These are phyloP conservation scores for Colletotrichum sp. DNA, from an alignment of 2,329 filamentous ascomycete genomes.

Conservation along the genomic window DNA sequence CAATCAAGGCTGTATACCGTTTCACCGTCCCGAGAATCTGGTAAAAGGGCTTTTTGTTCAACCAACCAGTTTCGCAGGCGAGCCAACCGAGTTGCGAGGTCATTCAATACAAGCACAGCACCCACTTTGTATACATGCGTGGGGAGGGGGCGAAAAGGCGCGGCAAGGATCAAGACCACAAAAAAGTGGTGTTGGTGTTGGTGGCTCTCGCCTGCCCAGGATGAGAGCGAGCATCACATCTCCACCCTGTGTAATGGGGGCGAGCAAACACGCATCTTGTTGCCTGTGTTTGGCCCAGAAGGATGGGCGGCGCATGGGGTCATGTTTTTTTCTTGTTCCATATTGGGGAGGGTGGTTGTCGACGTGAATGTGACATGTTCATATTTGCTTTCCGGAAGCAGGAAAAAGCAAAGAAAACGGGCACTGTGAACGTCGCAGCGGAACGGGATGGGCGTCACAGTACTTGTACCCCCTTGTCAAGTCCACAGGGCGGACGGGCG, in stretches of 20 bases:
- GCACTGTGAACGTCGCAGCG: neutral
- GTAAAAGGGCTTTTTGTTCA: neutral
- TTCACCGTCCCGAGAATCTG: neutral
- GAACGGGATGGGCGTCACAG: neutral
- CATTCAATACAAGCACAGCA: neutral
- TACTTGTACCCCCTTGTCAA: neutral
- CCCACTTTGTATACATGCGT: neutral
- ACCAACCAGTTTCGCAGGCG: neutral
- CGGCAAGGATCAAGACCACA: neutral
- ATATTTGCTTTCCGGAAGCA: neutral
- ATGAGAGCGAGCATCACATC: neutral
- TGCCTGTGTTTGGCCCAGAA: neutral
- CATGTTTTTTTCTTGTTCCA: neutral
- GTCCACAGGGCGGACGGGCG: neutral
- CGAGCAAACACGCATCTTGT: neutral
- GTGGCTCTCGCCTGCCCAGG: neutral
- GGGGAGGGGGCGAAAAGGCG: neutral
- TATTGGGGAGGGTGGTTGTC: neutral
- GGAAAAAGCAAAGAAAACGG: neutral
- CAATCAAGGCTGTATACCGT: slow-evolving; percentile 7
- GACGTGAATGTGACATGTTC: neutral
- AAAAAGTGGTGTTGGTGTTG: neutral
- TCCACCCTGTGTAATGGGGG: neutral
- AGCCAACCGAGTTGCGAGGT: neutral
- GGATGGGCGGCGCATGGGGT: neutral